These are phyloP conservation scores for Nannochloropsis oceanica DNA, from an alignment of 108 stramenopile species.

Conservation along the genomic window DNA sequence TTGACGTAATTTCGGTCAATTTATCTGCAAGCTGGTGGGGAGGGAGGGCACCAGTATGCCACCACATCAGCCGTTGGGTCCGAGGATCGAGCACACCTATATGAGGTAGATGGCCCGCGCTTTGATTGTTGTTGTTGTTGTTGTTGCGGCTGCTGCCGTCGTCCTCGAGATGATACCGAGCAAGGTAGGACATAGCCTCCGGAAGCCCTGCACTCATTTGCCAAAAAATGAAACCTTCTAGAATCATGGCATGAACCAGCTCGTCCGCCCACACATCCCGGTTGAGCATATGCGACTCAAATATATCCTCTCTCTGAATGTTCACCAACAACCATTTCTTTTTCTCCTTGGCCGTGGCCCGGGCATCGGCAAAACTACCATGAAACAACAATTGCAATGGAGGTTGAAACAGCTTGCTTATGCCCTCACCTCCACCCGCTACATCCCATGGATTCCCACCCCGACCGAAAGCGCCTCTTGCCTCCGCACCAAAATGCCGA, in stretches of 20 bases:
- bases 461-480: neutral
- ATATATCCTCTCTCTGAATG: conserved; percentile 61
- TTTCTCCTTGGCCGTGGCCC: conserved; percentile 47
- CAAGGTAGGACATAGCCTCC: neutral
- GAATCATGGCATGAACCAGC: conserved; percentile 64
- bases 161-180: neutral
- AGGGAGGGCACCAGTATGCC: neutral
- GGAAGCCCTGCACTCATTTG: neutral
- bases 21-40: neutral
- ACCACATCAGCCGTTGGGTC: neutral
- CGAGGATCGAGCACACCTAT: neutral
- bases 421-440: neutral
- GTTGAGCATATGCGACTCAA: conserved; percentile 72
- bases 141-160: neutral
- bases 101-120: neutral
- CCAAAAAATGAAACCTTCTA: conserved; percentile 79
- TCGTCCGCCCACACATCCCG: conserved; percentile 82
- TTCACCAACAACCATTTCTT: conserved; percentile 75
- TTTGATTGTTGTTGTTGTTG: neutral
- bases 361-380: neutral
- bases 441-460: neutral
- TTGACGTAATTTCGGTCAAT: neutral
- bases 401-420: neutral
- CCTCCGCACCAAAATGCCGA: neutral
- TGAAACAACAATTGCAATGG: neutral